Conservation (phyloP, 805 yeast species). For the Yarrowia sp. region DNA sequence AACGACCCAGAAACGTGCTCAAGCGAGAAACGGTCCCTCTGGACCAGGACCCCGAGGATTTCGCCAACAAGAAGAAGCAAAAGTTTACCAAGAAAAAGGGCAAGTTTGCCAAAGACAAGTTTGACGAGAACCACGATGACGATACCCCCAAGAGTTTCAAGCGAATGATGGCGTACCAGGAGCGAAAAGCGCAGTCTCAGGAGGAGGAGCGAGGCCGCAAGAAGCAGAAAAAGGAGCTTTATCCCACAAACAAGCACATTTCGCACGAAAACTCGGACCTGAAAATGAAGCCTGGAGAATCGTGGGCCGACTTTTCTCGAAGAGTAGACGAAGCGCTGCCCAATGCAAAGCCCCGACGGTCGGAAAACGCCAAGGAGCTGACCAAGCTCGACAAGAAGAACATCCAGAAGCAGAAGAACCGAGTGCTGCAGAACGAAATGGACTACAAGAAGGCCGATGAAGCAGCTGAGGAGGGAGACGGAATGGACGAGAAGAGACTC, state of each 20-base stretch:
- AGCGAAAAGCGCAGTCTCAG: constrained; percentile 37
- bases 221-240: constrained; percentile 9
- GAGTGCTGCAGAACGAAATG: constrained; percentile 42
- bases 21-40: constrained; percentile 42
- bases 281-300: constrained; percentile 50
- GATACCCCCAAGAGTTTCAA: constrained; percentile 50
- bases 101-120: constrained; percentile 38
- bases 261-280: constrained; percentile 41
- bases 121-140: constrained; percentile 45
- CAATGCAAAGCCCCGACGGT: constrained; percentile 48
- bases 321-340: constrained; percentile 55
- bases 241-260: constrained; percentile 27
- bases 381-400: constrained; percentile 47
- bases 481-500: constrained; percentile 15
- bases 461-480: constrained; percentile 40
- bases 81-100: constrained; percentile 41
- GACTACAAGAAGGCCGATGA: constrained; percentile 39
- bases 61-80: constrained; percentile 34
- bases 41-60: constrained; percentile 43
- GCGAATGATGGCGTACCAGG: constrained; percentile 46
- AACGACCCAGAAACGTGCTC: constrained; percentile 43
- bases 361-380: constrained; percentile 46
- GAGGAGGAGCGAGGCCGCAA: constrained; percentile 37
- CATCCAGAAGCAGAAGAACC: constrained; percentile 43
- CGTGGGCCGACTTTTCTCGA: constrained; percentile 51